Evolutionary conservation across 306 rosid genomes (phyloP), one percentile per base, ranked within the genome.

Genomic region (Cicer yamashitae): DNA sequence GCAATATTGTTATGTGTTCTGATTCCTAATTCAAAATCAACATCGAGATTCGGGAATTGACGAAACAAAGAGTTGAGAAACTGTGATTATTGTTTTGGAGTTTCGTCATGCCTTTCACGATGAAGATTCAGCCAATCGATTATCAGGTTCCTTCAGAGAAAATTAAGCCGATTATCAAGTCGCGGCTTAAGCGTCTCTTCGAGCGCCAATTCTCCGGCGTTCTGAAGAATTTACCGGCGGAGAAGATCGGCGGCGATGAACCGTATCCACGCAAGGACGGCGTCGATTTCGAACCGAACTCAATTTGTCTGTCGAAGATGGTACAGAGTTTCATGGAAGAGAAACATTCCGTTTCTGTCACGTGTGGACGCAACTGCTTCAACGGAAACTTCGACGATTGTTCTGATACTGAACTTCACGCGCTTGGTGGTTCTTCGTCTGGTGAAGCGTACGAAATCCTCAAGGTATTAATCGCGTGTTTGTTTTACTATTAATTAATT

Each of bases 91-190:
- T 61, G 57, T 25, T 48, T 41, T 15, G 50, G 8, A 60, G 37
- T 30, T 7, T 67, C 7, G 10, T 34, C 61, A 84, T 77, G 87
- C 96, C 96, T 53, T 91, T 87, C 45, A 75, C 91, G 1, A 90
- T 90, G 97, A 94, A 90, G 86, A 89, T 94, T 81, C 97, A 91
- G 79, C 98, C 98, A 8, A 85, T 94, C 40, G 91, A 91, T 75
- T 88, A 71, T 52, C 82, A 76, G 79, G 75, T 75, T 9, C 73
- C 66, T 13, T 84, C 73, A 0, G 91, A 83, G 63, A 78, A 73
- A 71, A 54, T 67, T 25, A 91, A 90, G 85, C 89, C 94, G 8
- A 86, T 84, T 30, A 81, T 63, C n/a, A 91, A 87, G 89, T 91
- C 96, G 46, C 84, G 90, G 73, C 60, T 91, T 51, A 90, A 89